Conservation (phyloP, 805 yeast genomes). For the Barnettozyma californica region DNA sequence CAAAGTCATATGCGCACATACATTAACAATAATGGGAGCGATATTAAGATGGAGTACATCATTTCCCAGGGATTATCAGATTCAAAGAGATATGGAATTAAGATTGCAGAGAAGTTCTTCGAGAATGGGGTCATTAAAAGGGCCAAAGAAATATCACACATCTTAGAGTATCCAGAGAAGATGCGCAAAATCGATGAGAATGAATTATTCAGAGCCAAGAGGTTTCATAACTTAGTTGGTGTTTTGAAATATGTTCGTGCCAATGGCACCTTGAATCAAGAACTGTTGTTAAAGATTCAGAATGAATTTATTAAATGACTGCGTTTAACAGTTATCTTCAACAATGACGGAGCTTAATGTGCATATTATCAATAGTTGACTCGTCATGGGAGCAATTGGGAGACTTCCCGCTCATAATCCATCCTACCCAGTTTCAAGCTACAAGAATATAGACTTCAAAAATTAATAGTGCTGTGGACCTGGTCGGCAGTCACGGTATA, state of each 20-base stretch:
- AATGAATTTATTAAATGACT: slow-evolving; percentile 18
- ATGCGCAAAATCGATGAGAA: slow-evolving; percentile 5
- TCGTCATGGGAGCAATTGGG: too few species aligned
- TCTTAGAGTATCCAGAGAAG: slow-evolving; percentile 7
- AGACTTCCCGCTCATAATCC: too few species aligned
- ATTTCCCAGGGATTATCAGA: slow-evolving; percentile 20
- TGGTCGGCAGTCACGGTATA: too few species aligned
- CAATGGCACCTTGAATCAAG: slow-evolving; percentile 12
- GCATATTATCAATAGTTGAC: too few species aligned
- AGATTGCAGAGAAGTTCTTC: slow-evolving; percentile 25
- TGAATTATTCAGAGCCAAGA: slow-evolving; percentile 20
- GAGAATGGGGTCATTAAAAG: slow-evolving; percentile 21
- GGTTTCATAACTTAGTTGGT: slow-evolving; percentile 25
- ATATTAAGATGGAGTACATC: slow-evolving; percentile 29
- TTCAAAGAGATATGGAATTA: slow-evolving; percentile 30
- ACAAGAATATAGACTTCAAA: too few species aligned
- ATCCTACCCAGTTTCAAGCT: too few species aligned
- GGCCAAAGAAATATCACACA: slow-evolving; percentile 25
- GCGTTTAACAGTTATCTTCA: too few species aligned
- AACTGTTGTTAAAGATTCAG: slow-evolving; percentile 22
- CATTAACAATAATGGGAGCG: slow-evolving; percentile 13
- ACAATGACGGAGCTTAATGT: too few species aligned
- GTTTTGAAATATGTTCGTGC: slow-evolving; percentile 18
- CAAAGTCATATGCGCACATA: slow-evolving; percentile 34
- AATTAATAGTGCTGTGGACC: too few species aligned